Evolutionary conservation across 345 rosid species (phyloP).

Genomic region (Sonneratia caseolaris): DNA sequence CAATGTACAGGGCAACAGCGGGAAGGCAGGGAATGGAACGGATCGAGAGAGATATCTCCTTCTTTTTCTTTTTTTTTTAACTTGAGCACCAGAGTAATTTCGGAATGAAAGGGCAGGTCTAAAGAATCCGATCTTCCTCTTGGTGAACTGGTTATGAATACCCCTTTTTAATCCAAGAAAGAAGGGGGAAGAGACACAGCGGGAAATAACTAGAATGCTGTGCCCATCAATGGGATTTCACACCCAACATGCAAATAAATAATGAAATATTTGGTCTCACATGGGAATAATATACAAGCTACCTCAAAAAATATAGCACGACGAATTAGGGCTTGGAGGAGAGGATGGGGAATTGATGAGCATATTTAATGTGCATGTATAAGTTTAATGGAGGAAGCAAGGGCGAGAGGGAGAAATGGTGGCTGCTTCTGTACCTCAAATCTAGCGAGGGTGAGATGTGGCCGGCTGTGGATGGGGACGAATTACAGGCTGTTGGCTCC

Average conservation of each 20-base stretch:
- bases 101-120: no score
- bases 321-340: neutral
- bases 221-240: neutral
- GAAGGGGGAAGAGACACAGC: neutral
- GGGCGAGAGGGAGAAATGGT: constrained; percentile 16
- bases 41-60: neutral
- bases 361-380: neutral
- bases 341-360: neutral
- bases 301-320: neutral
- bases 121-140: no score
- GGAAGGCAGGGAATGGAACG: no score
- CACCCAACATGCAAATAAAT: neutral
- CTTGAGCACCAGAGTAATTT: no score
- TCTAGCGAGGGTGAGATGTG: neutral
- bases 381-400: neutral
- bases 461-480: neutral
- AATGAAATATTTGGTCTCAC: neutral
- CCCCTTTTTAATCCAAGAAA: neutral
- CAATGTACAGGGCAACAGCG: no score
- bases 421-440: constrained; percentile 50
- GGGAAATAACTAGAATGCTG: neutral
- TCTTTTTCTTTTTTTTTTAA: no score
- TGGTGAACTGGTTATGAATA: neutral
- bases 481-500: constrained; percentile 8
- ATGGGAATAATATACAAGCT: constrained; percentile 4